phyloP scores from a whole-genome alignment of 2,329 filamentous ascomycete genomes.

The Exophiala sideris region DNA sequence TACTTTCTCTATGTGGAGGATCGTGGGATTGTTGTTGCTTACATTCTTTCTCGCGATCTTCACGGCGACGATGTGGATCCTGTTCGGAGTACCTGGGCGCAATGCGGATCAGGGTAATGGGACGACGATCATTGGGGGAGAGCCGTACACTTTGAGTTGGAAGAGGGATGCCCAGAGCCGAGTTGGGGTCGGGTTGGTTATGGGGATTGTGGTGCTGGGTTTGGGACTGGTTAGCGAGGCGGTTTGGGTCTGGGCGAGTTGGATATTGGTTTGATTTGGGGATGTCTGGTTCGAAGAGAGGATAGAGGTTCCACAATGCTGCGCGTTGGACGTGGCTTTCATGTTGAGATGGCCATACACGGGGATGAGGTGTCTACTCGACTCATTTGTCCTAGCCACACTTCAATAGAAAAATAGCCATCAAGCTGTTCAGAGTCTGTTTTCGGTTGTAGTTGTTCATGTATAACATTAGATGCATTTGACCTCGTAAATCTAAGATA shows the following conservation, averaged over 20 bases:
- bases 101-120: conserved; percentile 14
- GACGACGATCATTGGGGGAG: conserved; percentile 2
- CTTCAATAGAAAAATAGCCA: no score
- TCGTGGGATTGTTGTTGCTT: conserved; percentile 9
- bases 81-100: conserved; percentile 27
- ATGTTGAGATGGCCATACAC: no score
- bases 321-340: no score
- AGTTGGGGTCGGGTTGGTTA: conserved; percentile 22
- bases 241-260: conserved; percentile 25
- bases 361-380: no score
- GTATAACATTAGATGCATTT: no score
- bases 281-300: no score
- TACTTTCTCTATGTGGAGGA: conserved; percentile 16
- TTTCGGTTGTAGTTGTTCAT: no score
- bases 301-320: no score
- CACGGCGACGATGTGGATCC: conserved; percentile 24
- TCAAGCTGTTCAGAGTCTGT: no score
- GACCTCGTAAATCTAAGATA: no score
- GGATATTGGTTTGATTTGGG: conserved; percentile 23
- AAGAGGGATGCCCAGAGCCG: conserved; percentile 23
- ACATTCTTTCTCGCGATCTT: conserved; percentile 17
- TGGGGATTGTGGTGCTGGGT: conserved; percentile 26
- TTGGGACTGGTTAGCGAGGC: conserved; percentile 16
- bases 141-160: conserved; percentile 18
- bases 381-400: no score